These are phyloP conservation scores for Besnoitia besnoiti DNA, from an alignment of 169 alveolate genomes.

Conservation along the genomic window DNA sequence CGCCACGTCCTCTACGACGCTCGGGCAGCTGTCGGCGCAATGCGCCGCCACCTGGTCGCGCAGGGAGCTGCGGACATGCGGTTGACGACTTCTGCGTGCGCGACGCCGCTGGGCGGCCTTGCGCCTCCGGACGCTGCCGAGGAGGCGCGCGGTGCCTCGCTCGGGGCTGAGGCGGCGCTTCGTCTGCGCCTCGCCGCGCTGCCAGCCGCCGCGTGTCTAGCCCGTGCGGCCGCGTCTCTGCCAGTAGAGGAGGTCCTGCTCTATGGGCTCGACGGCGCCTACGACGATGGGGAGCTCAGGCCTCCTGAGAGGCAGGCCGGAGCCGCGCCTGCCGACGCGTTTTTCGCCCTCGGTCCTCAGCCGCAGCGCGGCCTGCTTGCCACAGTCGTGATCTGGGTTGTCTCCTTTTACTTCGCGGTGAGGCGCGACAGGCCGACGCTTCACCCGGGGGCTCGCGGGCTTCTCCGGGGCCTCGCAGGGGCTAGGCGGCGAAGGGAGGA, in stretches of 20 bases:
- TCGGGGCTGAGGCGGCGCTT: background rate
- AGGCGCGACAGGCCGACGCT: background rate
- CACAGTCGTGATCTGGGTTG: background rate
- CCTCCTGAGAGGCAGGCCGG: background rate
- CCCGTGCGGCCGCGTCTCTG: background rate
- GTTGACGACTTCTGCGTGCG: background rate
- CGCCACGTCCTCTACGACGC: background rate
- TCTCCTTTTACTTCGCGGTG: background rate
- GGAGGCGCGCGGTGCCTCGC: background rate
- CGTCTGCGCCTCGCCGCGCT: background rate
- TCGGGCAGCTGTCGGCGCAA: background rate
- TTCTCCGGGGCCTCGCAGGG: background rate
- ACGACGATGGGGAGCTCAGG: background rate
- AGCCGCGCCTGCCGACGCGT: background rate
- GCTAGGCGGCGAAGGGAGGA: background rate
- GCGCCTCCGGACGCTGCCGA: background rate
- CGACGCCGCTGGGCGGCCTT: background rate
- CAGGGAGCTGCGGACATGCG: background rate
- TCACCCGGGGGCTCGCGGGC: background rate
- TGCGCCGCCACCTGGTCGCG: background rate
- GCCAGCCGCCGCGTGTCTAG: background rate
- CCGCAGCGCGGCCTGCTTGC: conserved; percentile 19
- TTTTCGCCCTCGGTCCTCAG: background rate
- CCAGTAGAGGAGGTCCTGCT: background rate
- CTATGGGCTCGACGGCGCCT: conserved; percentile 2